Percentiles rank a stretch among this genome's conserved stretches.
Conservation (phyloP, 306 rosid genomes). For the peach (Prunus persica) region DNA sequence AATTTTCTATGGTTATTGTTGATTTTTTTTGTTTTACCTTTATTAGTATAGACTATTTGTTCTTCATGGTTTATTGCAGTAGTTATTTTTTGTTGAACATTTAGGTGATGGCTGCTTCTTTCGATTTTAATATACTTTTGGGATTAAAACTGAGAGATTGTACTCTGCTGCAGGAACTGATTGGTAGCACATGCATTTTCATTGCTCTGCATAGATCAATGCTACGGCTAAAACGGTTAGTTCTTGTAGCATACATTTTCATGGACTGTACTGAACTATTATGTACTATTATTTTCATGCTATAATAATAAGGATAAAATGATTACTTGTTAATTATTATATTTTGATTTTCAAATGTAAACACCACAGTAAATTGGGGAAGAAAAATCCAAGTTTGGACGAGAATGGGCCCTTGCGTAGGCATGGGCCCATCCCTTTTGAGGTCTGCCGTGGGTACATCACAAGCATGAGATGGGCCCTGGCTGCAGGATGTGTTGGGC, state of each 20-base stretch:
- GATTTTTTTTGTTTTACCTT: background rate
- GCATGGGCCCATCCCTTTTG: background rate
- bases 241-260: background rate
- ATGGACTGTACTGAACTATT: background rate
- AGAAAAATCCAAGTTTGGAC: background rate
- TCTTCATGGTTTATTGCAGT: background rate
- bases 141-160: background rate
- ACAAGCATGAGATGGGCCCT: background rate
- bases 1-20: background rate
- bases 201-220: constrained; percentile 84
- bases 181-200: constrained; percentile 66
- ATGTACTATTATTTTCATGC: background rate
- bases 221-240: constrained; percentile 82
- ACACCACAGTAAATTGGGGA: background rate
- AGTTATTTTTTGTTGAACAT: background rate
- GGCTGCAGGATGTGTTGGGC: background rate
- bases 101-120: background rate
- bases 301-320: background rate
- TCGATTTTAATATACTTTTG: background rate
- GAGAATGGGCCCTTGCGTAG: background rate
- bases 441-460: background rate
- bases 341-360: background rate
- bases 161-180: constrained; percentile 57
- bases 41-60: background rate
- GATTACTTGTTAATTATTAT: background rate